Base-by-base conservation (phyloP, 345 rosid genomes). In the Eucalyptus viminalis region DNA sequence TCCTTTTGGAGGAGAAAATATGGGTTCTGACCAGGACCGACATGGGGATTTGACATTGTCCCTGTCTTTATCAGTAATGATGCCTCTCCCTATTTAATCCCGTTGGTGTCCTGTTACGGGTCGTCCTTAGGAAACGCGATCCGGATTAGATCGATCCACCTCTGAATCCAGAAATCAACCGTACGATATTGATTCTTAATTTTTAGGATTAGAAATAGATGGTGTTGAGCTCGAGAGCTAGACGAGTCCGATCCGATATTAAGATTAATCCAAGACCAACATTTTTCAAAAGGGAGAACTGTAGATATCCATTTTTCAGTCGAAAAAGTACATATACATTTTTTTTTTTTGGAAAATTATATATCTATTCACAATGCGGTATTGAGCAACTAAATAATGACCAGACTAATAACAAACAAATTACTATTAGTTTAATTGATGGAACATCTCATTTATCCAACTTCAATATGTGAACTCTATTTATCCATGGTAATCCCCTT, bases 331-430 rank as follows among this genome's bases (percentile, higher is more conserved):
- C 11, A 53, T 19, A 8, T 53, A 8, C 58, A 19, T 53, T 19
- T 21, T 19, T 8, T 8, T 3, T 50, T 53, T 56, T 56, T 5
- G 1, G 0, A 3, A 56, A 56, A 56, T 56, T 22, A 56, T 22
- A 24, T 56, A 24, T 56, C 0, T 24, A 56, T 56, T 4, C 0
- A 56, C 3, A 9, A 0, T 56, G 6, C 0, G 3, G 24, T 24
- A 56, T 56, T 24, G 3, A 56, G 0, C 3, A 56, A 56, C 6
- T 56, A 56, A 56, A 56, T 13, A 22, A 56, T 56, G 6, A 56
- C 11, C 2, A 8, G 0, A 53, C 25, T 5, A 56, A 56, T 29
- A 56, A 56, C 6, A 56, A 0, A 22, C 12, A 62, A 62, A 62
- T 62, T 62, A 62, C 0, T 13, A 62, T 62, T 29, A 62, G 9